A percentile compares a stretch with the other conserved stretches of the same genome.
Evolutionary conservation across 176 grass and related monocot species (phyloP).

Genomic region (Carex myosuroides): DNA sequence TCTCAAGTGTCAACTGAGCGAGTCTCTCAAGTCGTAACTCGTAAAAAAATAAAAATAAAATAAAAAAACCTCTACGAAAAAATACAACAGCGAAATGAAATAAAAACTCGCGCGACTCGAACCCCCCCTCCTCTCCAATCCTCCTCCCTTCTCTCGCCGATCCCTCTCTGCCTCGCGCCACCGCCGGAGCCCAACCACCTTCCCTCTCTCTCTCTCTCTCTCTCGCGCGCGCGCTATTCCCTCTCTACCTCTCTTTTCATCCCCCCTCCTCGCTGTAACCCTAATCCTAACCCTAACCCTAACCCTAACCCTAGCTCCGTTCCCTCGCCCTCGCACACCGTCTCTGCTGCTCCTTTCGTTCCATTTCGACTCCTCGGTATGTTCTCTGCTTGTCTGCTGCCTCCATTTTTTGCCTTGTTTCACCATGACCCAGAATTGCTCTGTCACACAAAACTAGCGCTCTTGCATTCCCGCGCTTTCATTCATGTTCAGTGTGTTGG

Average conservation of each 20-base stretch:
- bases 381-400: not conserved
- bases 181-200: not conserved
- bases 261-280: slow-evolving; percentile 28
- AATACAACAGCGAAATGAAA: not conserved
- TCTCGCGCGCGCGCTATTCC: not conserved
- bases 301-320: not conserved
- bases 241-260: not conserved
- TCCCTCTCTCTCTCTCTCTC: not conserved
- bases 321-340: not conserved
- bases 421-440: not conserved
- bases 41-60: not conserved
- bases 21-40: not conserved
- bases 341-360: not conserved
- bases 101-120: not conserved
- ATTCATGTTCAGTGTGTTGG: too few species aligned
- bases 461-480: not conserved
- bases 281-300: slow-evolving; percentile 54
- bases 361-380: not conserved
- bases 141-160: slow-evolving; percentile 20
- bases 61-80: not conserved
- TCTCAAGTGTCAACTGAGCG: not conserved
- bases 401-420: not conserved
- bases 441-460: not conserved
- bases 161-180: slow-evolving; percentile 25
- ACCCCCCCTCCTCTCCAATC: slow-evolving; percentile 9